Base-by-base conservation (phyloP, 306 rosid species). In the Cucurbita maxima region DNA sequence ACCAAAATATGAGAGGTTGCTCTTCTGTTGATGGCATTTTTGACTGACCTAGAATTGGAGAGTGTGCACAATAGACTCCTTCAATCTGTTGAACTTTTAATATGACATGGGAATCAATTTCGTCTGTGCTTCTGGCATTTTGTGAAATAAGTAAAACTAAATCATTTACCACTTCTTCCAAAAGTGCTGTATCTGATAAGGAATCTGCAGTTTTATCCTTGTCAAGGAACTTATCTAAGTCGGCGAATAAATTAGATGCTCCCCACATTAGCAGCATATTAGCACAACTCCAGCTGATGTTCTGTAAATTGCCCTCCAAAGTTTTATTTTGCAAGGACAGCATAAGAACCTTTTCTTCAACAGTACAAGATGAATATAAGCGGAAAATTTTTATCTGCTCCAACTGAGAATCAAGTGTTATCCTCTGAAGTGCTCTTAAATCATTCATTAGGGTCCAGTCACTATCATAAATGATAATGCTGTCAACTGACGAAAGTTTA, bases 381-480 rank as follows among this genome's bases (percentile, higher is more conserved):
- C 99, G 99, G 61, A 91, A 94, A 66, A 88, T 66, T 80, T 92
- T 85, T 72, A 91, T 83, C 64, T 47, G 84, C 73, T 89, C 87
- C 76, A 77, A 74, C 52, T 82, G 83, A 58, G 95, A 82, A 81
- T 91, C 91, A 40, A 94, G 77, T 63, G 95, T 80, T 56, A 94
- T 69, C 84, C 74, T 94, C 71, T 89, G 99, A 81, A 94, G 88
- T 58, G 92, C 86, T 74, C 82, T 89, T 79, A 91, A 75, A 83
- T 90, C 97, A 83, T 81, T 89, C 79, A 85, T 55, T 10, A 96
- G 97, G 68, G 81, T 85, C 99, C 88, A 91, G 74, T 94, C 97
- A 82, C 99, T 91, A 69, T 89, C 89, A 84, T 74, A 91, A 80
- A 94, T 87, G 75, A 94, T 83, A 78, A 88, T 73, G 63, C 76